Conservation (phyloP, 352 stramenopile genomes). For the Phytophthora vignae region DNA sequence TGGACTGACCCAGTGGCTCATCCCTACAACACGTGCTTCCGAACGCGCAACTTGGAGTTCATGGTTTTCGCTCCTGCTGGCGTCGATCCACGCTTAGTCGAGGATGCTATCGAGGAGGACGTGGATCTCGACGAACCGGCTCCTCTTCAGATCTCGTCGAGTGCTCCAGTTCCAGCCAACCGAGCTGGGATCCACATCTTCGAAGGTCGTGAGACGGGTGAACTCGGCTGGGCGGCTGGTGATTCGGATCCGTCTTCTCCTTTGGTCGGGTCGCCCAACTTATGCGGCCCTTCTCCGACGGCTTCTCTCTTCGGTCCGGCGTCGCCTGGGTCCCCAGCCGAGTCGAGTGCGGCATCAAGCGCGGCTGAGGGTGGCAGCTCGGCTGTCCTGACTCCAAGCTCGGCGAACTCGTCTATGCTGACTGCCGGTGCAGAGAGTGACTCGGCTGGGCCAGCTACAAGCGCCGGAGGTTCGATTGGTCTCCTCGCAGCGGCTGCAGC, state of each 20-base stretch:
- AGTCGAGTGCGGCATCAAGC: background rate
- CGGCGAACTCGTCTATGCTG: too few species aligned
- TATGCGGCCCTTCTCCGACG: background rate
- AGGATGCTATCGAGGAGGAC: background rate
- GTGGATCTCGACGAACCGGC: background rate
- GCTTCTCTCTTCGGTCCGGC: background rate
- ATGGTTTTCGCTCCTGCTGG: background rate
- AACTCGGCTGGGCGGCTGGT: background rate
- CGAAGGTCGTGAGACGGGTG: background rate
- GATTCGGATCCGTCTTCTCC: background rate
- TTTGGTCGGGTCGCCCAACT: background rate
- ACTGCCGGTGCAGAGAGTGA: too few species aligned
- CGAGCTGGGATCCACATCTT: background rate
- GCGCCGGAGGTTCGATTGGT: too few species aligned
- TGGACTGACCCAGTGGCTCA: background rate
- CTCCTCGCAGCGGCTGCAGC: too few species aligned
- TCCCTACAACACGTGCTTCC: background rate
- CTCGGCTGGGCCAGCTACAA: background rate
- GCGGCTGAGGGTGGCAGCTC: too few species aligned
- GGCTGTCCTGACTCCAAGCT: too few species aligned
- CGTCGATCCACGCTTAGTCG: background rate
- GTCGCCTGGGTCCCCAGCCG: background rate
- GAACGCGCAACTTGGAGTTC: background rate
- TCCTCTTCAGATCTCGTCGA: background rate
- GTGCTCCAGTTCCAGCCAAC: background rate